Base-by-base conservation (phyloP, 2,329 filamentous ascomycete genomes). In the Myriangium duriaei region DNA sequence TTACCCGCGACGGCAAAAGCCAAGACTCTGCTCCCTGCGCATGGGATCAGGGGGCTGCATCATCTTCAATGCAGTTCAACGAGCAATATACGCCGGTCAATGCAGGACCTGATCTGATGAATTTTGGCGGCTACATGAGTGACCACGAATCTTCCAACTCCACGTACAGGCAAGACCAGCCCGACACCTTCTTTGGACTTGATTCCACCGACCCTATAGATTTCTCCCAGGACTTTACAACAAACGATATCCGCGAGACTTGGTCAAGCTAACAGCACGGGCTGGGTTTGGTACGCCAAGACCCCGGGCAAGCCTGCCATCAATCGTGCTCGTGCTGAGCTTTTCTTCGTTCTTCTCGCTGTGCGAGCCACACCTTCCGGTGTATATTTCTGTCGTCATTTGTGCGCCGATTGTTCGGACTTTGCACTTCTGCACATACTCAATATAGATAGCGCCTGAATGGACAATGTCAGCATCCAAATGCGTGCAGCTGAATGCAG, bases 161-260 rank as follows among this genome's bases (percentile, higher is more conserved):
- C 34, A 39, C 43, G 17, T 40, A 36, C 32, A 37, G 29, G n/a
- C 32, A 30, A 12, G 24, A 17, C 5, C 39, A 19, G 14, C 17
- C 34, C 47, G 47, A 3, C 42, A 49, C 9, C 52, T 54, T 39
- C 45, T 49, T 14, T 56, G 54, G 55, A 30, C 52, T 56, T 39
- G 46, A 47, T 32, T 55, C 50, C 39, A 38, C 49, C 21, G 43
- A 47, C 17, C 37, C 50, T 3, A 53, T 50, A 41, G 47, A 49
- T 28, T 46, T 53, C 17, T 46, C 50, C 37, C 47, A 51, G 19
- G 47, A 51, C 37, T 57, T 51, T 33, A 34, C 49, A 28, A 47
- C 42, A 39, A 42, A 45, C 11, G 47, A 50, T 19, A 50, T 50
- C 38, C 37, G 35, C 26, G 32, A 19, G 31, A 41, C 34, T 33